Evolutionary conservation across 306 rosid genomes (phyloP).

Genomic region (Vachellia pachyceras): DNA sequence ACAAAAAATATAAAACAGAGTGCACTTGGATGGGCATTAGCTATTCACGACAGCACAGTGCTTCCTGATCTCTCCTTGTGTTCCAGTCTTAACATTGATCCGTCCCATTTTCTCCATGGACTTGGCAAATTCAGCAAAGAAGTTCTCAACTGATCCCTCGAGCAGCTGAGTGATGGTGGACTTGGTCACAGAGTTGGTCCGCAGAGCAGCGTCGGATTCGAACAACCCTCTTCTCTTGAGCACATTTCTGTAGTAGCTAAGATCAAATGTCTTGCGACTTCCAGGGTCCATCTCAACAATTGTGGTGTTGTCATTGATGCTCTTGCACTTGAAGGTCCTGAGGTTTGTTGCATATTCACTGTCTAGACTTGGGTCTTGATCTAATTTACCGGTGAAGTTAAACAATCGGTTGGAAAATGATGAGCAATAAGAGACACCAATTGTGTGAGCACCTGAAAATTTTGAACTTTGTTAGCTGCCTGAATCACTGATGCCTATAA

Average conservation of each 20-base stretch:
- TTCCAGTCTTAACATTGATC: slow-evolving; percentile 70
- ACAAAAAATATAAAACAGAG: background rate
- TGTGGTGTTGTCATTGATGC: slow-evolving; percentile 55
- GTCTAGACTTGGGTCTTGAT: slow-evolving; percentile 82
- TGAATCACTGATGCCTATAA: background rate
- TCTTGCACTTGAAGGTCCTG: slow-evolving; percentile 74
- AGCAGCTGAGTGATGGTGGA: slow-evolving; percentile 54
- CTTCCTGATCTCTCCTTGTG: slow-evolving; percentile 83
- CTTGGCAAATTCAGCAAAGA: slow-evolving; percentile 62
- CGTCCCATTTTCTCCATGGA: slow-evolving; percentile 86
- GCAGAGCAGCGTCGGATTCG: slow-evolving; percentile 76
- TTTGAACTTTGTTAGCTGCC: background rate
- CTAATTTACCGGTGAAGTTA: slow-evolving; percentile 72
- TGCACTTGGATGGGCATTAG: slow-evolving; percentile 16
- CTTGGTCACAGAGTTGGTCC: slow-evolving; percentile 55
- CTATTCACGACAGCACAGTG: slow-evolving; percentile 73
- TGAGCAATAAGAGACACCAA: slow-evolving; percentile 77
- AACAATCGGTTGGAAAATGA: slow-evolving; percentile 64
- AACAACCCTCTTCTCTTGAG: slow-evolving; percentile 80
- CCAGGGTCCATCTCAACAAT: slow-evolving; percentile 93
- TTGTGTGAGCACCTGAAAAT: slow-evolving; percentile 82
- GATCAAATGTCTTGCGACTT: slow-evolving; percentile 82
- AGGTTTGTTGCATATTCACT: slow-evolving; percentile 76
- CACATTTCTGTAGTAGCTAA: slow-evolving; percentile 60
- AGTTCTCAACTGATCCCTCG: slow-evolving; percentile 57